phyloP scores from a whole-genome alignment of 305 asterid species.

The Withania somnifera region DNA sequence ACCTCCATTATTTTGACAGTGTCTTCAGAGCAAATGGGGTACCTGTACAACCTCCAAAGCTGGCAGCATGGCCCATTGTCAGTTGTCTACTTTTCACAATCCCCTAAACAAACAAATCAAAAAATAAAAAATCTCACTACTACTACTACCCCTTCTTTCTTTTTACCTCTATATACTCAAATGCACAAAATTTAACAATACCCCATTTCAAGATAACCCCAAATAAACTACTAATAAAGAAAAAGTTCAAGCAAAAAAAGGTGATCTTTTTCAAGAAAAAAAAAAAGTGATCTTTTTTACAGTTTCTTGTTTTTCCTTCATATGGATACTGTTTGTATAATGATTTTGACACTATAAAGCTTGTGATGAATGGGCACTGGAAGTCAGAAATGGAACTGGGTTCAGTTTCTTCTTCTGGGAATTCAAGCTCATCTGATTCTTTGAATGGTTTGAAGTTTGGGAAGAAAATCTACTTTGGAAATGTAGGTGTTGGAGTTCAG shows the following conservation, averaged over 20 bases:
- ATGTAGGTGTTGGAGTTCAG: constrained; percentile 13
- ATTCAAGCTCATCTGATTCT: constrained; percentile 14
- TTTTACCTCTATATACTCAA: neutral
- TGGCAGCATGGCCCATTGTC: constrained; percentile 26
- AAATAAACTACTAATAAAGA: neutral
- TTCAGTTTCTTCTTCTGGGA: no score
- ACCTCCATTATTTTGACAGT: constrained; percentile 13
- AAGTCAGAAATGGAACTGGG: constrained; percentile 24
- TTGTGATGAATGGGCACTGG: no score
- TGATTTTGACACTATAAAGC: constrained; percentile 7
- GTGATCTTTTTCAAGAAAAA: neutral
- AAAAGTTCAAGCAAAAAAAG: neutral
- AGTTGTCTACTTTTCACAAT: constrained; percentile 16
- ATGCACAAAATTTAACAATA: neutral
- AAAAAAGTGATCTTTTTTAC: no score
- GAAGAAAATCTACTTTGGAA: constrained; percentile 37
- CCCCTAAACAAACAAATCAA: neutral
- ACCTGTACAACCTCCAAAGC: constrained; percentile 17
- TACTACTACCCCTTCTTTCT: neutral
- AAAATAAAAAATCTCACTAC: neutral
- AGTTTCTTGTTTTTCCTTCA: neutral
- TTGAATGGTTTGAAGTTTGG: constrained; percentile 36
- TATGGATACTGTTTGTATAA: neutral
- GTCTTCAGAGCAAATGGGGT: constrained; percentile 2
- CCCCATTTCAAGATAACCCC: neutral